These are phyloP conservation scores for Cladophialophora yegresii DNA, from an alignment of 2,329 filamentous ascomycete species.

Conservation along the genomic window DNA sequence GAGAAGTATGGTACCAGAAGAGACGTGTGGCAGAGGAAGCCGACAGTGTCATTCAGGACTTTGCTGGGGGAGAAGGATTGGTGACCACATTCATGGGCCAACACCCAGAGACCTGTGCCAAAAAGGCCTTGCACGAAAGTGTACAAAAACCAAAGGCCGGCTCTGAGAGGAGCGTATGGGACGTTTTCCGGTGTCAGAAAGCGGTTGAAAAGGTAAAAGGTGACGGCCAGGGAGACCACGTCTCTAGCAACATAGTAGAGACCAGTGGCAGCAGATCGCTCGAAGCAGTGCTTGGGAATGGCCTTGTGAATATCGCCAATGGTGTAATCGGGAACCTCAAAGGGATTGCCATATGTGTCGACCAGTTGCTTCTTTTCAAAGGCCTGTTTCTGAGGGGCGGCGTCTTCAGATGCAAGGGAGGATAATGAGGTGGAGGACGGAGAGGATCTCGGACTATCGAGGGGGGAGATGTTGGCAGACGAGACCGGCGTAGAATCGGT, in stretches of 20 bases:
- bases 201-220: conserved; percentile 86
- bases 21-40: conserved; percentile 85
- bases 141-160: conserved; percentile 65
- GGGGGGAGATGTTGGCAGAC: conserved; percentile 58
- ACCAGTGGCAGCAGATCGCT: conserved; percentile 75
- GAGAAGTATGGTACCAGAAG: conserved; percentile 97
- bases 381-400: conserved; percentile 49
- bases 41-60: conserved; percentile 84
- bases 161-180: conserved; percentile 67
- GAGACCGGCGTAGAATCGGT: conserved; percentile 58
- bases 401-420: conserved; percentile 73
- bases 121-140: conserved; percentile 88
- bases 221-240: conserved; percentile 67
- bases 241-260: conserved; percentile 85
- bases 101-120: conserved; percentile 90
- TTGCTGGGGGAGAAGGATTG: conserved; percentile 94
- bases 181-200: conserved; percentile 84
- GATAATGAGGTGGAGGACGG: conserved; percentile 88
- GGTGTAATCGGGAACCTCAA: conserved; percentile 90
- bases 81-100: conserved; percentile 97
- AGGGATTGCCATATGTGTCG: conserved; percentile 93
- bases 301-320: conserved; percentile 97
- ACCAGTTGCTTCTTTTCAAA: conserved; percentile 57
- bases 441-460: conserved; percentile 63
- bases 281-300: conserved; percentile 95